Evolutionary conservation across 352 stramenopile species (phyloP).

Genomic region (Albugo laibachii): DNA sequence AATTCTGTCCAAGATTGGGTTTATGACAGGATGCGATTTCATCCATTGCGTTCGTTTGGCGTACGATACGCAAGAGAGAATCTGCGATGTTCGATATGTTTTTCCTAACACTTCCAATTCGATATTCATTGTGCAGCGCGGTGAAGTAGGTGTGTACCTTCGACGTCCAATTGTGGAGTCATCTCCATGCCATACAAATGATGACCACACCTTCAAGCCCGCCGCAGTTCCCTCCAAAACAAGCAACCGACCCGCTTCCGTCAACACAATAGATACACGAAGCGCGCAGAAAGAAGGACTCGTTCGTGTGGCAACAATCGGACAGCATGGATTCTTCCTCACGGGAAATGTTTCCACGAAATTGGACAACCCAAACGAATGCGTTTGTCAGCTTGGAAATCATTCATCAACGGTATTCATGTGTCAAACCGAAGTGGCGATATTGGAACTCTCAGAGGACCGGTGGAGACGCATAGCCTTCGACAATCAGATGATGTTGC

Average conservation of each 20-base stretch:
- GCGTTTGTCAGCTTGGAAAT: slow-evolving; percentile 1
- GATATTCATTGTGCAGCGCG: slow-evolving; percentile 49
- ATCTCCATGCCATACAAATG: too few relatives aligned
- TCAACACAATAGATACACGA: background rate
- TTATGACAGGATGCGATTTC: slow-evolving; percentile 36
- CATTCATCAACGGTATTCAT: slow-evolving; percentile 28
- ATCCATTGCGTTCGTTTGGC: slow-evolving; percentile 52
- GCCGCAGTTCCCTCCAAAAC: background rate
- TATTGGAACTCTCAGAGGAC: slow-evolving; percentile 42
- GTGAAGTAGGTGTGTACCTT: slow-evolving; percentile 47
- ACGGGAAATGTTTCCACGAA: too few relatives aligned
- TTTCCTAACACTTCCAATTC: slow-evolving; percentile 27
- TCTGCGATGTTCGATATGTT: slow-evolving; percentile 33
- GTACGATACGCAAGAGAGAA: slow-evolving; percentile 33
- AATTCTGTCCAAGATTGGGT: slow-evolving; percentile 34
- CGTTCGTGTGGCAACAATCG: slow-evolving; percentile 44
- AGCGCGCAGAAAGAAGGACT: slow-evolving; percentile 11
- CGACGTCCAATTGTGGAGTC: slow-evolving; percentile 1
- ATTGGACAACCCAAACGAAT: too few relatives aligned
- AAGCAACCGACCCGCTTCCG: background rate
- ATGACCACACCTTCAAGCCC: background rate
- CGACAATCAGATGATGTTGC: slow-evolving; percentile 21
- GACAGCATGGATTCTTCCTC: slow-evolving; percentile 38
- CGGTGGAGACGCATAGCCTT: slow-evolving; percentile 30
- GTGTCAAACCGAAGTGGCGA: slow-evolving; percentile 30